Evolutionary conservation across 106 monocot species (phyloP), one percentile per base, ranked within the genome.

Genomic region (Narthecium ossifragum): DNA sequence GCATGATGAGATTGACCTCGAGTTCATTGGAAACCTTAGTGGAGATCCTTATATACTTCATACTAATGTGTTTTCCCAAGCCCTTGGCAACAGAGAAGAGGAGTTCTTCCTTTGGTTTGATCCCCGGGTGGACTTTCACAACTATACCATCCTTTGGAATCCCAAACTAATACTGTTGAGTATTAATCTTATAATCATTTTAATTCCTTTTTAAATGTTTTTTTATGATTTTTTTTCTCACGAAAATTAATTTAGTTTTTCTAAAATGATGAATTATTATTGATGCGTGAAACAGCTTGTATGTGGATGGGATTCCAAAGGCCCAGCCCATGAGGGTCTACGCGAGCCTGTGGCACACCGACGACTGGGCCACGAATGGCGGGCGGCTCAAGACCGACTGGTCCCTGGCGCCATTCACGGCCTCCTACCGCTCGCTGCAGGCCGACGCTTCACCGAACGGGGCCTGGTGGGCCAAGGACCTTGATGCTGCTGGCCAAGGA

Each of bases 1-100:
- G 1, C 66, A 67, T 32, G 66, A 67, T 34, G 66, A 67, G 66
- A 67, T 67, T 7, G 66, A 67, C 40, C 57, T 67, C 29, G 66
- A 67, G 46, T 67, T 67, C 55, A 43, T 67, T 30, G 66, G 66
- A 22, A 67, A 56, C 13, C 4, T 55, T 13, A 55, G 56, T 31
- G 66, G 55, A 57, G 45, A 67, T 3, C 60, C 27, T 2, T 60
- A 60, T 25, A 45, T 25, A 11, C 27, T 60, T 8, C 36, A 43
- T 22, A 55, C 66, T 20, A 67, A 67, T 31, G 45, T 67, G 27
- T 67, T 55, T 56, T 20, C 31, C 6, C 66, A 67, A 15, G 66
- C 56, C 23, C 55, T 56, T 43, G 66, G 66, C 18, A 46, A 57
- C 54, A 67, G 66, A 33, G 66, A 67, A 31, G 14, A 56, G 43